A percentile compares a stretch with the other conserved stretches of the same genome.
These are phyloP conservation scores for Carpinus viminea DNA, from an alignment of 306 rosid genomes.

Conservation along the genomic window DNA sequence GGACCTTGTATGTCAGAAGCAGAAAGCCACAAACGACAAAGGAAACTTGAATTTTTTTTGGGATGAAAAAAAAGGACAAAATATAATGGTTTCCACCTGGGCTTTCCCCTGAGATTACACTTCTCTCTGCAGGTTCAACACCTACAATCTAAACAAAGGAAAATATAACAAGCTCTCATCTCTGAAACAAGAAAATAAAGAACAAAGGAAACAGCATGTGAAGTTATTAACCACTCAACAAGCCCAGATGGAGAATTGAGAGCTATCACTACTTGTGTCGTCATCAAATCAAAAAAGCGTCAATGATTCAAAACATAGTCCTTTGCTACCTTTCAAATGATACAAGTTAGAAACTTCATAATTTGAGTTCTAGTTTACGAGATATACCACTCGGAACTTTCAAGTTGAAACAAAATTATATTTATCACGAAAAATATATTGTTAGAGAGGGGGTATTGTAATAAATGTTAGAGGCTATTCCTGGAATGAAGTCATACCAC, in stretches of 20 bases:
- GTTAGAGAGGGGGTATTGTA: no score
- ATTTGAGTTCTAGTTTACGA: neutral
- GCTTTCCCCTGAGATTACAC: conserved; percentile 77
- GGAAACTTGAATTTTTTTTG: neutral
- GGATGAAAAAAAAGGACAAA: neutral
- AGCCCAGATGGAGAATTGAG: neutral
- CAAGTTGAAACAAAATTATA: neutral
- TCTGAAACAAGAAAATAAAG: conserved; percentile 3
- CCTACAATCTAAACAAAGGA: conserved; percentile 69
- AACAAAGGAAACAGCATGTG: conserved; percentile 22
- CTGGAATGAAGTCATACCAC: no score
- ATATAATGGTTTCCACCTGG: conserved; percentile 50
- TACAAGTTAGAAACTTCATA: neutral
- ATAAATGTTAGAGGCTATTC: no score
- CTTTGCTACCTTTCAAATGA: neutral
- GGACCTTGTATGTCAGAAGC: conserved; percentile 20
- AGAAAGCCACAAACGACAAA: conserved; percentile 23
- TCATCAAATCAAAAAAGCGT: neutral
- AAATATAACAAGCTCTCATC: conserved; percentile 15
- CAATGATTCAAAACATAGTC: neutral
- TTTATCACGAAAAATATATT: neutral
- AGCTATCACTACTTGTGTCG: neutral
- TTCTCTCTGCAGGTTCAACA: conserved; percentile 92
- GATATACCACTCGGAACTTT: neutral
- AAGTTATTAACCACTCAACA: neutral